Conservation (phyloP, 75 land plant species). For the Chamaecyparis obtusa region DNA sequence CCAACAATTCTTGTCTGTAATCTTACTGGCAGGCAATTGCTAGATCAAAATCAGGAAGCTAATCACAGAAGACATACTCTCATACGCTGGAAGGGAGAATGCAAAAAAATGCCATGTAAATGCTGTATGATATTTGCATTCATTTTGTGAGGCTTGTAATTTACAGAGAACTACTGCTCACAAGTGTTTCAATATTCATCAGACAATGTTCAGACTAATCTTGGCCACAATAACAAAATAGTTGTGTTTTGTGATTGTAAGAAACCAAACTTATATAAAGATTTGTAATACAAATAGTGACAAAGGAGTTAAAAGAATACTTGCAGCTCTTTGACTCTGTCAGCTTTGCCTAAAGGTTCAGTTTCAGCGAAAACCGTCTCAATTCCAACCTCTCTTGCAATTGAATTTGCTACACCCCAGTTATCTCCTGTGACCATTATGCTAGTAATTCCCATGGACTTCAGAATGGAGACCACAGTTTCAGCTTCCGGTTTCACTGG, state of each 20-base stretch:
- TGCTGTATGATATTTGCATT: neutral
- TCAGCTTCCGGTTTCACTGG: conserved; percentile 78
- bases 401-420: conserved; percentile 70
- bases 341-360: conserved; percentile 76
- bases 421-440: conserved; percentile 92
- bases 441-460: conserved; percentile 59
- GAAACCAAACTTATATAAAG: neutral
- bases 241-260: neutral
- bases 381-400: conserved; percentile 80
- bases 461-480: conserved; percentile 55
- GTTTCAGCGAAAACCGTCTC: conserved; percentile 69
- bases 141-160: neutral
- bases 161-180: neutral
- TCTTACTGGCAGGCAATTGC: neutral
- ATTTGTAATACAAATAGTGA: neutral
- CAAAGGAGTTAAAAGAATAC: conserved; percentile 18
- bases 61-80: neutral
- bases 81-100: neutral
- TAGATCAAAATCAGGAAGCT: conserved; percentile 5
- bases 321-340: conserved; percentile 67
- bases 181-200: neutral
- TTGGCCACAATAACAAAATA: neutral
- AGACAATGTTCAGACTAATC: neutral
- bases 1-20: neutral
- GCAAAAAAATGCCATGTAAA: neutral